Base-by-base conservation (phyloP, 2,329 filamentous ascomycete genomes). In the Claviceps pusilla region DNA sequence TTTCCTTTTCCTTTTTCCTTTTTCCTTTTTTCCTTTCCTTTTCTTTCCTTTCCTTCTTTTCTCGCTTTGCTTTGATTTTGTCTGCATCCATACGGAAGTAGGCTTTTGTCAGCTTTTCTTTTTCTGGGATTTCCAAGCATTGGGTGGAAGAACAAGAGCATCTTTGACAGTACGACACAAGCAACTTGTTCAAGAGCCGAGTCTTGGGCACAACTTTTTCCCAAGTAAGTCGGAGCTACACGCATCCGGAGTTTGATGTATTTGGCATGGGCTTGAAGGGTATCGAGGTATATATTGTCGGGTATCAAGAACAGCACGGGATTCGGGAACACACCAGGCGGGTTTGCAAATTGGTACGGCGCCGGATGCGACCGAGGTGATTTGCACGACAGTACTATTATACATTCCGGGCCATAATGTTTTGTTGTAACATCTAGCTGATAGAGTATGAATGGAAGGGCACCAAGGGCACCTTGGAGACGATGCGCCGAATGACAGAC, bases 31-130 rank as follows among this genome's bases (percentile, higher is more conserved):
- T 2, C 24, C 3, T 24, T 24, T 24, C 2, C 24, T 24, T 10
- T 29, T 29, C n/a, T 14, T 31, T 16, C 24, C 33, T 33, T 24
- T 24, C 3, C 24, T 16, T n/a, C 31, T 33, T 24, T 24, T 24
- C 24, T 24, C 3, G 24, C 24, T 48, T 48, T 41, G 39, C 37
- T 58, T 57, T 55, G 24, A 11, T 48, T 57, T 58, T 56, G 59
- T 57, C 57, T 61, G 52, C 56, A 57, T 59, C 54, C 54, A 46
- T 56, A 59, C 50, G 56, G 51, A 59, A 52, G 50, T 47, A 55
- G 54, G 54, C 55, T 50, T 33, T 47, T 41, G 47, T 56, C 48
- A 53, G 31, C 9, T 33, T 53, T 50, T 24, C 49, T 48, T 33
- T 53, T 50, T 24, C 49, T 50, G 48, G 45, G 24, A 33, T n/a